Evolutionary conservation across 768 basidiomycete genomes (phyloP).

Genomic region (Russula compacta): DNA sequence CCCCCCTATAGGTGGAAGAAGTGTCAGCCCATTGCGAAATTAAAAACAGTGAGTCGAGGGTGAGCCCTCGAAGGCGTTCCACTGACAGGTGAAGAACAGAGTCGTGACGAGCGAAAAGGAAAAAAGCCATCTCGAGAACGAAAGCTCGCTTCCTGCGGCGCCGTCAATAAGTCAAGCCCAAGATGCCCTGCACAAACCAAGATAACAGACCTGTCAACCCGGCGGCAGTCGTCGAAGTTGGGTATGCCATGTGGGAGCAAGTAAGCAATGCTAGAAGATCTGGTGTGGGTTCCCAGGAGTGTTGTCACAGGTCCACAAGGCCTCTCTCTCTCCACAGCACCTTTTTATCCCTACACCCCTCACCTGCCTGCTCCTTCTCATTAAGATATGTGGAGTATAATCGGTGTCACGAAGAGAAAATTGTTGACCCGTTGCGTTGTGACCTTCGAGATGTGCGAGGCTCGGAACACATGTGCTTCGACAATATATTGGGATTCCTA

Average conservation of each 20-base stretch:
- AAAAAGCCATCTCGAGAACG: constrained; percentile 35
- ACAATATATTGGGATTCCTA: too few relatives aligned
- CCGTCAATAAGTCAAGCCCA: neutral
- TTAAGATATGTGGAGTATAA: neutral
- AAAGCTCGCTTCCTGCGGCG: constrained; percentile 12
- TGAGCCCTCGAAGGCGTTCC: neutral
- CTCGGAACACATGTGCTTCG: neutral
- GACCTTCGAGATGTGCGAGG: neutral
- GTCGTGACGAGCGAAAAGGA: constrained; percentile 64
- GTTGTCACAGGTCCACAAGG: neutral
- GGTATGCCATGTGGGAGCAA: neutral
- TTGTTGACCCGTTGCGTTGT: too few relatives aligned
- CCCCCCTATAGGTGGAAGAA: constrained; percentile 36
- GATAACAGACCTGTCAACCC: neutral
- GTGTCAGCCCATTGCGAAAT: neutral
- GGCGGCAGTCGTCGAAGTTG: neutral
- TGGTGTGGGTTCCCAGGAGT: neutral
- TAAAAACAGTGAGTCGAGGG: neutral
- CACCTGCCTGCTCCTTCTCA: neutral
- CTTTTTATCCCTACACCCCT: neutral
- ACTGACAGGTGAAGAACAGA: constrained; percentile 64
- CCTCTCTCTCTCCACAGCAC: neutral
- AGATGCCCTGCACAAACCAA: neutral
- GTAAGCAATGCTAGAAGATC: neutral
- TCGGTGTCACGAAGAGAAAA: neutral